A percentile compares a stretch with the other conserved stretches of the same genome.
These are phyloP conservation scores for Trichoderma endophyticum DNA, from an alignment of 2,329 filamentous ascomycete species.

Conservation along the genomic window DNA sequence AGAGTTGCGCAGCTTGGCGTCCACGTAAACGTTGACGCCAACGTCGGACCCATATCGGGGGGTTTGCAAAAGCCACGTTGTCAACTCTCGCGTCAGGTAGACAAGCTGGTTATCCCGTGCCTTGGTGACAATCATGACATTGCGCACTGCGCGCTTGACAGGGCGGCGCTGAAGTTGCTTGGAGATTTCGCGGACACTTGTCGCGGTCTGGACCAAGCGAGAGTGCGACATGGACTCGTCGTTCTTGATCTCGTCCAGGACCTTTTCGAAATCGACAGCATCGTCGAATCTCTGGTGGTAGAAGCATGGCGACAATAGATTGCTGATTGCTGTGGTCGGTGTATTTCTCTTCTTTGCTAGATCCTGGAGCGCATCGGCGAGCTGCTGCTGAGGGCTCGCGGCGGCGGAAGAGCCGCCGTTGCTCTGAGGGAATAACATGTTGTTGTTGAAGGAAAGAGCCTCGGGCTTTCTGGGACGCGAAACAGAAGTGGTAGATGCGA, in stretches of 20 bases:
- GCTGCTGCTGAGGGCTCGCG: slow-evolving; percentile 51
- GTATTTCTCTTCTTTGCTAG: slow-evolving; percentile 43
- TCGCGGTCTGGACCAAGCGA: slow-evolving; percentile 89
- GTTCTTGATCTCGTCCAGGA: slow-evolving; percentile 88
- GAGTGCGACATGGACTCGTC: slow-evolving; percentile 92
- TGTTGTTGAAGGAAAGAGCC: slow-evolving; percentile 58
- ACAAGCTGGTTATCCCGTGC: slow-evolving; percentile 93
- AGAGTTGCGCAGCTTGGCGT: slow-evolving; percentile 84
- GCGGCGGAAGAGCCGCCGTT: slow-evolving; percentile 24
- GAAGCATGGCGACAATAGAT: slow-evolving; percentile 87
- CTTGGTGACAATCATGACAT: slow-evolving; percentile 98
- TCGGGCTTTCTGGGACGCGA: slow-evolving; percentile 57
- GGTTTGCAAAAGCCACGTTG: slow-evolving; percentile 83
- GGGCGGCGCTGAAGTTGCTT: slow-evolving; percentile 91
- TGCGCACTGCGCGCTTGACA: slow-evolving; percentile 86
- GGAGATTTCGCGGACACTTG: slow-evolving; percentile 89
- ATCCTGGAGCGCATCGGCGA: slow-evolving; percentile 60
- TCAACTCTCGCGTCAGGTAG: slow-evolving; percentile 79
- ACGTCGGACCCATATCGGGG: slow-evolving; percentile 84
- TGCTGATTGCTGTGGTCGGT: slow-evolving; percentile 50
- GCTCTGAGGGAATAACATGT: slow-evolving; percentile 39
- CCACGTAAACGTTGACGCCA: slow-evolving; percentile 98
- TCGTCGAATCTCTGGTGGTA: slow-evolving; percentile 97
- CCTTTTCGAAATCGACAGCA: slow-evolving; percentile 89
- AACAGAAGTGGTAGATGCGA: slow-evolving; percentile 54